Conservation (phyloP, 2,329 filamentous ascomycete genomes). For the Epichloe festucae region DNA sequence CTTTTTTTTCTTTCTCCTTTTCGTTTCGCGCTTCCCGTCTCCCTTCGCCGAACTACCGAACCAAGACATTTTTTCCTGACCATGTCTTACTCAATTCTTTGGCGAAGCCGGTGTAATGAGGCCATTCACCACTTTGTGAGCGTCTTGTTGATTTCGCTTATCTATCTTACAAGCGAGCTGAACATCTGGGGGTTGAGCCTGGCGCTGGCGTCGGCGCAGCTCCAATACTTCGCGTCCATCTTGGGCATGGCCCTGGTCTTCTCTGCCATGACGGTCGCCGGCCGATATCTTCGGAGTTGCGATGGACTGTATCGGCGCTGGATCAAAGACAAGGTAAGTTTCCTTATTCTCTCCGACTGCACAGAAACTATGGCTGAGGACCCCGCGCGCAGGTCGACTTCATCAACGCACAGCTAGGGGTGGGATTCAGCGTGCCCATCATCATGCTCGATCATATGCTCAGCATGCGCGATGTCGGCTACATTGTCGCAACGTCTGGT, state of each 20-base stretch:
- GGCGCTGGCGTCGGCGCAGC: conserved; percentile 16
- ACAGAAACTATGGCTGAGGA: not conserved
- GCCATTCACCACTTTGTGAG: conserved; percentile 5
- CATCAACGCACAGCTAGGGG: conserved; percentile 36
- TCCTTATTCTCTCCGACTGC: not conserved
- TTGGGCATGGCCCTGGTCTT: conserved; percentile 33
- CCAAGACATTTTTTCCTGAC: not conserved
- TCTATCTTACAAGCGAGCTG: conserved; percentile 31
- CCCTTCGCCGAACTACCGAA: not conserved
- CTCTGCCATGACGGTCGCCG: conserved; percentile 18
- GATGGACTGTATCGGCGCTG: conserved; percentile 17
- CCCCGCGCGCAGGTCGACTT: conserved; percentile 28
- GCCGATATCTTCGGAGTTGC: conserved; percentile 7
- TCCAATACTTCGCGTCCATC: conserved; percentile 35
- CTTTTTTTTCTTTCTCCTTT: not conserved
- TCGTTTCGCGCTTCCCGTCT: not conserved
- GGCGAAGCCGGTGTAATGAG: conserved; percentile 8
- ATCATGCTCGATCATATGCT: conserved; percentile 29
- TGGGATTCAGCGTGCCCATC: conserved; percentile 38
- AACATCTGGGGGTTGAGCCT: conserved; percentile 32
- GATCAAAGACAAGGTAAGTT: conserved; percentile 22
- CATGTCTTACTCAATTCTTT: conserved; percentile 6
- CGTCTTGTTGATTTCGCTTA: conserved; percentile 20
- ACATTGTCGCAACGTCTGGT: conserved; percentile 33
- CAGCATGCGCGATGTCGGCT: conserved; percentile 22